These are phyloP conservation scores for Colletotrichum zoysiae DNA, from an alignment of 2,329 filamentous ascomycete genomes.

Conservation along the genomic window DNA sequence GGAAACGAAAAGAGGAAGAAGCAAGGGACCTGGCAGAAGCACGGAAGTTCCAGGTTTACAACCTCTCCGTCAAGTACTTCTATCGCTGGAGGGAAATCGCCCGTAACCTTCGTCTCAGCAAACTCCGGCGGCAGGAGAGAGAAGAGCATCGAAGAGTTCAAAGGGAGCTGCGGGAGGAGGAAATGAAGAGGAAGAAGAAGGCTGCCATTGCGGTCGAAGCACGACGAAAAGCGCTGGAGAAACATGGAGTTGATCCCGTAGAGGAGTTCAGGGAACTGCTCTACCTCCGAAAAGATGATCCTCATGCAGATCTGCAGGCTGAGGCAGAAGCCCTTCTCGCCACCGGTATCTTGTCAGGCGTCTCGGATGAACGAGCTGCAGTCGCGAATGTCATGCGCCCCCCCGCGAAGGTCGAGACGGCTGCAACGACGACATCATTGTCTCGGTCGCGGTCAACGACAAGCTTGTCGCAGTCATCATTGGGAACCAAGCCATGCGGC, in stretches of 20 bases:
- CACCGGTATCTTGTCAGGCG: conserved; percentile 57
- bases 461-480: conserved; percentile 36
- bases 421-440: conserved; percentile 19
- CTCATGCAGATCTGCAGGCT: conserved; percentile 47
- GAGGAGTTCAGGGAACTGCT: conserved; percentile 53
- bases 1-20: conserved; percentile 61
- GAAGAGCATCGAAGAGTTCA: conserved; percentile 61
- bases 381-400: conserved; percentile 53
- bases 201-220: conserved; percentile 43
- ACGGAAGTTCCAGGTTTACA: conserved; percentile 62
- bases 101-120: conserved; percentile 61
- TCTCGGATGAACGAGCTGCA: conserved; percentile 54
- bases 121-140: conserved; percentile 64
- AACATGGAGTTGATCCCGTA: conserved; percentile 47
- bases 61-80: conserved; percentile 66
- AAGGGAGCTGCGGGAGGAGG: conserved; percentile 52
- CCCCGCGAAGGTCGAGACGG: conserved; percentile 21
- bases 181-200: conserved; percentile 52
- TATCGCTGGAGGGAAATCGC: conserved; percentile 67
- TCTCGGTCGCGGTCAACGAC: conserved; percentile 27
- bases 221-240: conserved; percentile 30
- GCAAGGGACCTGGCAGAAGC: conserved; percentile 60
- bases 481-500: conserved; percentile 40
- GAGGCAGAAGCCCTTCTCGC: conserved; percentile 55
- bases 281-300: conserved; percentile 48